phyloP scores from a whole-genome alignment of 176 grass and related monocot genomes.

The Ensete glaucum region DNA sequence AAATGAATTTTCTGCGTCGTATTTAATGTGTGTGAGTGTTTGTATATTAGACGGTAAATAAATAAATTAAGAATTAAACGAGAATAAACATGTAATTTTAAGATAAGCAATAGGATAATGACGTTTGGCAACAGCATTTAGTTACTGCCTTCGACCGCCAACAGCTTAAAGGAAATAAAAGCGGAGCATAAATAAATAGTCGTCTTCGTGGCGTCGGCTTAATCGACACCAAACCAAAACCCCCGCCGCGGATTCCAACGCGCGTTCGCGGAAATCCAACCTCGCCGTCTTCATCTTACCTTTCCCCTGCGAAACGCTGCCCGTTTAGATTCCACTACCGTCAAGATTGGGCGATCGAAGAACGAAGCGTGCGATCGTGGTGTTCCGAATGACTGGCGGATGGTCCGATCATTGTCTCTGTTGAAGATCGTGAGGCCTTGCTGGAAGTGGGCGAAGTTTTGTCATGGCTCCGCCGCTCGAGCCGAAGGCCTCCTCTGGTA shows the following conservation, averaged over 20 bases:
- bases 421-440: constrained; percentile 38
- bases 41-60: no score
- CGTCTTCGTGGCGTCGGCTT: no score
- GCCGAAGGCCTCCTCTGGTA: constrained; percentile 55
- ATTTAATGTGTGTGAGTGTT: no score
- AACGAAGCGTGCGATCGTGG: not conserved
- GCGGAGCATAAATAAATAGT: not conserved
- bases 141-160: not conserved
- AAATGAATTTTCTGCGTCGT: no score
- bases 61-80: no score
- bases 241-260: constrained; percentile 20
- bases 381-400: constrained; percentile 3
- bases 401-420: constrained; percentile 3
- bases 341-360: not conserved
- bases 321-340: not conserved
- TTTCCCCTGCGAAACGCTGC: not conserved
- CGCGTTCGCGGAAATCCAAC: constrained; percentile 5
- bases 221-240: not conserved
- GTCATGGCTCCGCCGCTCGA: constrained; percentile 12
- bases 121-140: no score
- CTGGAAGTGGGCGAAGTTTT: constrained; percentile 23
- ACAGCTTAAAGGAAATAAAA: not conserved
- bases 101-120: no score
- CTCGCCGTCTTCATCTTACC: no score
- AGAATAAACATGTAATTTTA: no score